A percentile compares a stretch with the other conserved stretches of the same genome.
Conservation (phyloP, 192 early-diverging fungal genomes). For the Entomortierella parvispora region DNA sequence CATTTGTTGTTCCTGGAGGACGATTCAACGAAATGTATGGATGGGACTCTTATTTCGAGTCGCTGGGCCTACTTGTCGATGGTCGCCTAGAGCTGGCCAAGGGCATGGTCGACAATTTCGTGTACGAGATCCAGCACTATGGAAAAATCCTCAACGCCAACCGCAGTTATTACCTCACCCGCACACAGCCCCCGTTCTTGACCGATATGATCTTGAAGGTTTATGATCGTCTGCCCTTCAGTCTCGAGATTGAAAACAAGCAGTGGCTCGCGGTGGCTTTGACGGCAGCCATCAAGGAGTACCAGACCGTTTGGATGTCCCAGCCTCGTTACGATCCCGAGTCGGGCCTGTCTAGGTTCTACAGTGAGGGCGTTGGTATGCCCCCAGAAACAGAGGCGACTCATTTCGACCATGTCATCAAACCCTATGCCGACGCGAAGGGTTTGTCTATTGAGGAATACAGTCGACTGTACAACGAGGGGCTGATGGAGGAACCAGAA, state of each 20-base stretch:
- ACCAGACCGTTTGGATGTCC: slow-evolving; percentile 89
- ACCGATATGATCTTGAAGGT: slow-evolving; percentile 93
- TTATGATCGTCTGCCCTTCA: slow-evolving; percentile 61
- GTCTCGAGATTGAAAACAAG: slow-evolving; percentile 59
- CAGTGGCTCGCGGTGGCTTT: slow-evolving; percentile 77
- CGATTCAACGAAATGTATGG: slow-evolving; percentile 99
- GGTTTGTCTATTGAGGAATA: slow-evolving; percentile 77
- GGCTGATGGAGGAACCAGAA: slow-evolving; percentile 76
- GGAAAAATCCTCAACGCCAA: slow-evolving; percentile 99
- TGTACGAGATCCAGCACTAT: slow-evolving; percentile 96
- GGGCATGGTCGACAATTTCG: slow-evolving; percentile 97
- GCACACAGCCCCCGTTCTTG: slow-evolving; percentile 97
- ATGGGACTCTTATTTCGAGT: slow-evolving; percentile 96
- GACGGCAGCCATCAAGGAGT: slow-evolving; percentile 87
- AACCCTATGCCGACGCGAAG: slow-evolving; percentile 75
- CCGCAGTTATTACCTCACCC: slow-evolving; percentile 93
- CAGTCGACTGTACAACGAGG: slow-evolving; percentile 74
- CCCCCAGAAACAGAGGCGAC: slow-evolving; percentile 96
- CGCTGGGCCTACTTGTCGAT: slow-evolving; percentile 88
- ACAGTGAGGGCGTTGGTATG: slow-evolving; percentile 90
- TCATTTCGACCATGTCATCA: slow-evolving; percentile 86
- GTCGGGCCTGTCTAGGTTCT: slow-evolving; percentile 84
- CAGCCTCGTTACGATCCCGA: slow-evolving; percentile 76
- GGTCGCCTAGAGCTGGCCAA: slow-evolving; percentile 84
- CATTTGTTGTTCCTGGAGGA: slow-evolving; percentile 97